Evolutionary conservation across 306 rosid genomes (phyloP).

Genomic region (Cicer judaicum): DNA sequence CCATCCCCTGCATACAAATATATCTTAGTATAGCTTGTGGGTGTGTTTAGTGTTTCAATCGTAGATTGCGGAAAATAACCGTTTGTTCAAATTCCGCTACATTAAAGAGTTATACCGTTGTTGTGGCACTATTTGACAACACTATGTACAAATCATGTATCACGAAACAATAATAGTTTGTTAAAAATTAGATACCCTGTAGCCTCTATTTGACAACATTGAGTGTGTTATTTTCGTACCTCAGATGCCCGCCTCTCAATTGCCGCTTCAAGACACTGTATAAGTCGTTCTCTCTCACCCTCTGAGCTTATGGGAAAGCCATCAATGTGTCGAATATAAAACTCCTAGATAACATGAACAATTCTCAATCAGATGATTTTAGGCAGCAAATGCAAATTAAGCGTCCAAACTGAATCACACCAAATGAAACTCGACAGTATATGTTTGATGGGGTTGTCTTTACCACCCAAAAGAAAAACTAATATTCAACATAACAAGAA

Average conservation of each 20-base stretch:
- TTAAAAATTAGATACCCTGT: no score
- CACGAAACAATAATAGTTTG: no score
- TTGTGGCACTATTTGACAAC: no score
- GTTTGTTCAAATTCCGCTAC: no score
- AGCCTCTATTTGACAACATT: no score
- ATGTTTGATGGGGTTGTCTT: not conserved
- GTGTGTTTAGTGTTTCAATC: not conserved
- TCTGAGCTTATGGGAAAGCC: constrained; percentile 89
- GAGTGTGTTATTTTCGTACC: constrained; percentile 50
- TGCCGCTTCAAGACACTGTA: constrained; percentile 94
- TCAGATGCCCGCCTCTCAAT: constrained; percentile 88
- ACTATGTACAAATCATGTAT: no score
- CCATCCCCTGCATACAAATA: constrained; percentile 77
- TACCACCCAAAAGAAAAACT: not conserved
- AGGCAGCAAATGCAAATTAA: constrained; percentile 1
- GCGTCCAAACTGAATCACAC: not conserved
- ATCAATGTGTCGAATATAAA: constrained; percentile 87
- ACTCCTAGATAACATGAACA: constrained; percentile 61
- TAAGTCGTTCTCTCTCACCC: constrained; percentile 85
- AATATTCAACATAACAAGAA: not conserved
- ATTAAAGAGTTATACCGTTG: no score
- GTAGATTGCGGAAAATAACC: no score
- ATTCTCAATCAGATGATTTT: constrained; percentile 20
- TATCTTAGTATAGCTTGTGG: constrained; percentile 38
- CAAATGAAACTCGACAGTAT: constrained; percentile 22